Base-by-base conservation (phyloP, 164 flowering plant genomes). In the Platanus orientalis region DNA sequence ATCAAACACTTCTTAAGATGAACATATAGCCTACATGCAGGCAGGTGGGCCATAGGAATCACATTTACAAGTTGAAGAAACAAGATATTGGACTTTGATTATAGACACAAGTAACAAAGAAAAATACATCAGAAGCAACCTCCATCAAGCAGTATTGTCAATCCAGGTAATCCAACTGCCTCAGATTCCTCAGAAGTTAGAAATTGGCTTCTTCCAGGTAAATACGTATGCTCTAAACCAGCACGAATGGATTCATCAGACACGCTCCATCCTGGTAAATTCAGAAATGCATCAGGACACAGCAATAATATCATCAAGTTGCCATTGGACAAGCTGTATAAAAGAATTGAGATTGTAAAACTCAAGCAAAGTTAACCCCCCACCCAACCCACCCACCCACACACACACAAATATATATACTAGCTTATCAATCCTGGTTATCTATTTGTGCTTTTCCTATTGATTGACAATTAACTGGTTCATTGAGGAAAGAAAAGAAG, bases 151-250 rank as follows among this genome's bases (percentile, higher is more conserved):
- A 90, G 56, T 63, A 88, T 67, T 26, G 81, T 80, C 23, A 76
- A 62, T 56, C 86, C 92, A 59, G 82, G 72, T 23, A 95, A 58
- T 57, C 90, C 94, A 69, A 92, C 56, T 42, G 65, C 68, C 60
- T 78, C 76, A 54, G 79, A 83, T 76, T 90, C 92, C 54, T 70
- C 65, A 0, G 68, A 48, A 36, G 86, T 73, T 54, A 95, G 70
- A 70, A 86, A 83, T 60, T 95, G 99, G 66, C 88, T 78, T 85
- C 97, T 84, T 57, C 97, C 97, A 50, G 71, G 80, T 82, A 92
- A 75, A 66, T 27, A 54, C 40, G 97, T 79, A 6, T 56, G 60
- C 81, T 90, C 89, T 58, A 95, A 75, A 61, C 94, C 97, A 76
- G 77, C 61, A 71, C 79, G 84, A 62, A 92, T 80, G 45, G 97